A percentile compares a stretch with the other conserved stretches of the same genome.
Conservation (phyloP, 106 monocot genomes). For the Allium cepa region DNA sequence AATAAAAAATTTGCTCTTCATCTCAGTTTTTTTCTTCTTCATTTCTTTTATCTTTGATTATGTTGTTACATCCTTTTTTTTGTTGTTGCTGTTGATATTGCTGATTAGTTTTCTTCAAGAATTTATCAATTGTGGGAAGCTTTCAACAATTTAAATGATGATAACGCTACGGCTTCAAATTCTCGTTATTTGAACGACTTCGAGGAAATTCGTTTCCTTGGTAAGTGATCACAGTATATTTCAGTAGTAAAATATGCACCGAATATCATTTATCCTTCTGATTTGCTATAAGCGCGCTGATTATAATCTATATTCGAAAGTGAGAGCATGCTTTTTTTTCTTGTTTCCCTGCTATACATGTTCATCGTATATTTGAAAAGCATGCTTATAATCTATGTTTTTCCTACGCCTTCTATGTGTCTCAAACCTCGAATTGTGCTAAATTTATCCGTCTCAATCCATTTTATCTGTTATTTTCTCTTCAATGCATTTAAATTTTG, state of each 20-base stretch:
- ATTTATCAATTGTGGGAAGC: slow-evolving; percentile 64
- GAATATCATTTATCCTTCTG: background rate
- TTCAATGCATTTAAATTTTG: no score
- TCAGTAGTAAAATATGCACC: background rate
- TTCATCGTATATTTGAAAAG: no score
- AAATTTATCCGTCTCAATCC: no score
- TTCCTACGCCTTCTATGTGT: no score
- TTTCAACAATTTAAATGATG: slow-evolving; percentile 19
- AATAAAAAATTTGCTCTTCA: background rate
- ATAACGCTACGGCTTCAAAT: slow-evolving; percentile 45
- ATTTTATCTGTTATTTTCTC: no score
- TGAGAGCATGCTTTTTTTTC: no score
- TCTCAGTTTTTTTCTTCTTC: no score
- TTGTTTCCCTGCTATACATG: no score
- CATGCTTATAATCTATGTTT: no score
- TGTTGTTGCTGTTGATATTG: background rate
- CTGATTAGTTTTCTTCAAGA: slow-evolving; percentile 49
- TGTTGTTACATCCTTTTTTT: slow-evolving; percentile 2
- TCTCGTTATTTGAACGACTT: slow-evolving; percentile 97
- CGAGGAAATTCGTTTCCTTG: slow-evolving; percentile 78
- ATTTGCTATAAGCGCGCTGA: background rate
- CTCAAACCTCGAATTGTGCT: no score
- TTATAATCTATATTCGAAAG: no score
- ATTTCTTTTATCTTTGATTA: slow-evolving; percentile 9
- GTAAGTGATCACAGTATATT: slow-evolving; percentile 29